Evolutionary conservation across 225 moss, liverwort and hornwort genomes (phyloP), one percentile per base, ranked within the genome.

Genomic region (Pseudoscleropodium purum): DNA sequence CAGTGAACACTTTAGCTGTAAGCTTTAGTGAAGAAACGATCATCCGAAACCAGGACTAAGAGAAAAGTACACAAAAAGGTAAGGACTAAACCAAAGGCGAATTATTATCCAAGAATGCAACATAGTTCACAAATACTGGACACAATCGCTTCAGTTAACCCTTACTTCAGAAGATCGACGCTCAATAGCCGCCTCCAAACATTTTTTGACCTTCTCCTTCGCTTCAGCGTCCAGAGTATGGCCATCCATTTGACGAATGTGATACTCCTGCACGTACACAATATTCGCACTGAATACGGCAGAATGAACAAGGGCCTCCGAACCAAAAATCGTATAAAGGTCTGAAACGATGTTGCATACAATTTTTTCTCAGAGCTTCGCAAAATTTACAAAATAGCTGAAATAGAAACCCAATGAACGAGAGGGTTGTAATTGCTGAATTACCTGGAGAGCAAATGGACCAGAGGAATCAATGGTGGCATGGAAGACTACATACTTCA

Each of bases 401-500:
- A 85, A 18, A 14, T 63, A 37, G 45, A 72, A 83, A 49, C 79
- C 70, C 43, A 63, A 63, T 61, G 30, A 67, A 72, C 39, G 37
- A 82, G 18, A 57, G 23, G 29, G 20, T 69, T 68, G 34, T 56
- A 57, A 63, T 84, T 81, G 47, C 87, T 30, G 49, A 64, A 69
- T 72, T 92, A 92, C 94, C 93, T 94, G 94, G 37, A 91, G 82
- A 70, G 94, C 94, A 68, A 31, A 89, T 39, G 89, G 89, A 81
- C 92, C 91, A 57, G 92, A 93, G 62, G 92, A 92, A 66, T 94
- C 91, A 26, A 95, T 93, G 76, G 93, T 90, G 63, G 94, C 95
- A 92, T 95, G 94, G 78, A 94, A 94, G 83, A 95, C 94, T 36
- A 92, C 95, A 78, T 93, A 95, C 86, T 93, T 92, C 91, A 95